Evolutionary conservation across 139 green algal species (phyloP), one percentile per base, ranked within the genome.

Genomic region (Chlamydomonas asymmetrica): DNA sequence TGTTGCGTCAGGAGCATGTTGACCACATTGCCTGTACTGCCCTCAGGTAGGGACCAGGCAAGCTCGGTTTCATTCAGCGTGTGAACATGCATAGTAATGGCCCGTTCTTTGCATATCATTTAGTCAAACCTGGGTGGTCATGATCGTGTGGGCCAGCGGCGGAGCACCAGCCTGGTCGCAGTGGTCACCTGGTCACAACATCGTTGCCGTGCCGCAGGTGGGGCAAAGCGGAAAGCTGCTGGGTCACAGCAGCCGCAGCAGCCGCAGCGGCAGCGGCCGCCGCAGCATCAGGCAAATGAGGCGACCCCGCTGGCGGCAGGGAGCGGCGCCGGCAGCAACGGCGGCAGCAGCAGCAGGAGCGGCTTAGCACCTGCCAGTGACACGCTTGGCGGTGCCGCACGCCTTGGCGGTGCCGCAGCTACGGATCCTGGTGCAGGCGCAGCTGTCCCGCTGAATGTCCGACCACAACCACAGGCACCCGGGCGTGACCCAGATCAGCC

Each of bases 321-420:
- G 35, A 56, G 50, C 38, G 29, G 69, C 40, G 37, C 52, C 63
- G 67, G 34, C 62, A 45, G 25, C 32, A 25, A 45, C 61, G 64
- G 35, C 60, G 48, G 72, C 34, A 57, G 25, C 72, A 41, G 27
- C 72, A 57, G 3, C 5, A 40, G 32, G 34, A 35, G 31, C 43
- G 49, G 20, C 49, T 59, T 59, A 20, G 20, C 49, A 20, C 22
- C 20, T 22, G 20, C 20, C 49, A n/a, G 22, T 59, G 49, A 20
- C 49, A n/a, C 49, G 20, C 18, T 71, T 41, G 35, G n/a, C 41
- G 13, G 63, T 78, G 71, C 71, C 60, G 71, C 71, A 68, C 10
- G 52, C 9, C 52, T 5, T 7, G 29, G 10, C 10, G 52, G n/a
- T n/a, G n/a, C n/a, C n/a, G n/a, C n/a, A n/a, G n/a, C n/a, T n/a